Evolutionary conservation across 495 filamentous ascomycete species (phyloP), one percentile per base, ranked within the genome.

Genomic region (Hypoxylon intermedium): DNA sequence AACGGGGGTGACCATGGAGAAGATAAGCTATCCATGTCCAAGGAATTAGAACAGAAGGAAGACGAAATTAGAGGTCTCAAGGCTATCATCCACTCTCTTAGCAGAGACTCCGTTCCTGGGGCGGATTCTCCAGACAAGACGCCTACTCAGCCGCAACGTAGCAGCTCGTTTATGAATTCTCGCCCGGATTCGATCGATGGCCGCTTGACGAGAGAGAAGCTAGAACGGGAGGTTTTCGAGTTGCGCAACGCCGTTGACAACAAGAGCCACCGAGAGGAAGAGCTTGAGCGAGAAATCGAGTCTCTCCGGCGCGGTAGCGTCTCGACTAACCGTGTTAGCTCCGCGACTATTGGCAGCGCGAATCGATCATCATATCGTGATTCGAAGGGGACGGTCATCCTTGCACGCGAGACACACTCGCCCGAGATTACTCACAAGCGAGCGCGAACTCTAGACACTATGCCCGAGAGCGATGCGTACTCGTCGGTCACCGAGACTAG

Each of bases 51-150:
- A 60, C 91, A 96, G 68, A 90, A 93, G 66, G 95, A 98, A 62
- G 95, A 98, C 60, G 94, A 98, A 75, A 98, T 98, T 63, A 84
- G 93, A 23, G 95, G 94, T 34, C 78, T 98, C 47, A 98, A 98
- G 74, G 94, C 94, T 30, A 98, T 98, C 67, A 97, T 98, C 43
- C 94, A 98, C 73, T 96, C 92, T 7, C 77, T 98, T 26, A 96
- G 91, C 68, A 78, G 89, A 40, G 90, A 88, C 80, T 74, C 79
- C 51, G 85, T 83, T 45, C 84, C 79, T 46, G 78, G 80, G 31
- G 55, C 66, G 0, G 77, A 79, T 40, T 68, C 74, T 49, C 55
- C 75, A 2, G 74, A 75, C 15, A 72, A 75, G 69, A 71, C 75
- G 16, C 66, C 81, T 7, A 75, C 71, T 16, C 75, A 74, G 40